Percentiles rank a stretch among this genome's conserved stretches.
Conservation (phyloP, 1,284 basidiomycete species). For the Papiliotrema laurentii region DNA sequence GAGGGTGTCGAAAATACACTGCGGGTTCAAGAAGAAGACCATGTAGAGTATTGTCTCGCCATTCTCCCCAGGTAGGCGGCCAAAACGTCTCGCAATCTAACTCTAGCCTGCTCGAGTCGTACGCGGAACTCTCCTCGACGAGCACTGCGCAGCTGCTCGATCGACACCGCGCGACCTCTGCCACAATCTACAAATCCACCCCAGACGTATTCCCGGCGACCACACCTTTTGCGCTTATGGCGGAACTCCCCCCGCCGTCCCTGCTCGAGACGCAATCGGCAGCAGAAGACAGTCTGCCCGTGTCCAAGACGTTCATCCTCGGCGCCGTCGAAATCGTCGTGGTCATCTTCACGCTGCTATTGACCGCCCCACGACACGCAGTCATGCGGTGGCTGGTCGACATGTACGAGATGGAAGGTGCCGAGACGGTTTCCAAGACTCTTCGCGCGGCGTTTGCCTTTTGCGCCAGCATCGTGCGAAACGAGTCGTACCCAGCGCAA, state of each 20-base stretch:
- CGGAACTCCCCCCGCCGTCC: slow-evolving; percentile 59
- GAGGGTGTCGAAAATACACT: no score
- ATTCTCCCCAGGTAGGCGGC: slow-evolving; percentile 67
- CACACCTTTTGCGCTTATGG: slow-evolving; percentile 82
- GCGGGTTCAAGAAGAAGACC: slow-evolving; percentile 80
- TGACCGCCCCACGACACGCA: slow-evolving; percentile 72
- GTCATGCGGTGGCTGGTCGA: slow-evolving; percentile 74
- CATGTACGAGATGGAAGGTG: slow-evolving; percentile 78
- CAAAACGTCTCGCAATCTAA: not conserved
- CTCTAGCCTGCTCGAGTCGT: slow-evolving; percentile 73
- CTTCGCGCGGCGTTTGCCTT: slow-evolving; percentile 78
- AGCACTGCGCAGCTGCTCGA: slow-evolving; percentile 66
- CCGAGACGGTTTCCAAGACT: slow-evolving; percentile 66
- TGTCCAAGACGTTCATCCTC: slow-evolving; percentile 63
- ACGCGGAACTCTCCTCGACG: slow-evolving; percentile 71
- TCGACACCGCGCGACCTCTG: slow-evolving; percentile 59
- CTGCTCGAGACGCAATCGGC: slow-evolving; percentile 36
- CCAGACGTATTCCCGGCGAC: slow-evolving; percentile 89
- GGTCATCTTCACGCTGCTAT: slow-evolving; percentile 75
- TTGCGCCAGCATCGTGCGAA: slow-evolving; percentile 73
- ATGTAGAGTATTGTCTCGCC: slow-evolving; percentile 83
- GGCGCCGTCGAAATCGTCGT: slow-evolving; percentile 80
- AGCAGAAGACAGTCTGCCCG: slow-evolving; percentile 22
- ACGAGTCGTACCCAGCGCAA: slow-evolving; percentile 81
- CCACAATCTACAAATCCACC: slow-evolving; percentile 56